A percentile compares a stretch with the other conserved stretches of the same genome.
Conservation (phyloP, 495 filamentous ascomycete species). For the Zalerion maritima region DNA sequence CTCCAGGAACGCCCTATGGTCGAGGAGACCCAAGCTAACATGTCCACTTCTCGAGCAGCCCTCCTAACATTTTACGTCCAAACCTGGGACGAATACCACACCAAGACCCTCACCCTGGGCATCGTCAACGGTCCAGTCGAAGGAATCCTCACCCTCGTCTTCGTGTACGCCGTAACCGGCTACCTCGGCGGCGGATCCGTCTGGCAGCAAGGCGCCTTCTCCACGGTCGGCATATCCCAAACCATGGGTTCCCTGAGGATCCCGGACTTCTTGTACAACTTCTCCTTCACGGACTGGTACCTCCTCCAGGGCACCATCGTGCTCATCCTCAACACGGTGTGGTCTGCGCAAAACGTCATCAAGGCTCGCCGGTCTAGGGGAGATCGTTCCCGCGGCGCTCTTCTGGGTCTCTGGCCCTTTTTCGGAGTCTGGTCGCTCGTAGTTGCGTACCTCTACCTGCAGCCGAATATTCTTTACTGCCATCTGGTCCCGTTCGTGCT, state of each 20-base stretch:
- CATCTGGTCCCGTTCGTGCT: conserved; percentile 79
- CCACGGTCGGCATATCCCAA: conserved; percentile 51
- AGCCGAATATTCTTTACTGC: conserved; percentile 64
- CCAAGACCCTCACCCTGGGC: conserved; percentile 83
- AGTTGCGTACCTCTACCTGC: conserved; percentile 62
- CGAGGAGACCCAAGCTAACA: background rate
- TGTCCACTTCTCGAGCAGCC: conserved; percentile 23
- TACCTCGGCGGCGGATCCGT: conserved; percentile 76
- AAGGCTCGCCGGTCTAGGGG: conserved; percentile 56
- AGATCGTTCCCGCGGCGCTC: conserved; percentile 52
- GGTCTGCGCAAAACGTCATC: conserved; percentile 69
- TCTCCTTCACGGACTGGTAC: conserved; percentile 84
- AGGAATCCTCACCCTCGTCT: conserved; percentile 71
- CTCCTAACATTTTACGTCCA: conserved; percentile 91
- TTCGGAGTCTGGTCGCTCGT: conserved; percentile 59
- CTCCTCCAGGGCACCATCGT: conserved; percentile 79
- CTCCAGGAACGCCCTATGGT: background rate
- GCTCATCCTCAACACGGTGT: conserved; percentile 66
- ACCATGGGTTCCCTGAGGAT: conserved; percentile 49
- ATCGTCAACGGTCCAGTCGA: conserved; percentile 91
- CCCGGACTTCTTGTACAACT: conserved; percentile 52
- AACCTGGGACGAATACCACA: conserved; percentile 99
- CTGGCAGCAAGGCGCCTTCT: conserved; percentile 75
- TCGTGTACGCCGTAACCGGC: conserved; percentile 75
- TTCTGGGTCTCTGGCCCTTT: conserved; percentile 72